Percentiles rank a stretch among this genome's conserved stretches.
Evolutionary conservation across 1,284 basidiomycete species (phyloP).

Genomic region (Melampsora medusae): DNA sequence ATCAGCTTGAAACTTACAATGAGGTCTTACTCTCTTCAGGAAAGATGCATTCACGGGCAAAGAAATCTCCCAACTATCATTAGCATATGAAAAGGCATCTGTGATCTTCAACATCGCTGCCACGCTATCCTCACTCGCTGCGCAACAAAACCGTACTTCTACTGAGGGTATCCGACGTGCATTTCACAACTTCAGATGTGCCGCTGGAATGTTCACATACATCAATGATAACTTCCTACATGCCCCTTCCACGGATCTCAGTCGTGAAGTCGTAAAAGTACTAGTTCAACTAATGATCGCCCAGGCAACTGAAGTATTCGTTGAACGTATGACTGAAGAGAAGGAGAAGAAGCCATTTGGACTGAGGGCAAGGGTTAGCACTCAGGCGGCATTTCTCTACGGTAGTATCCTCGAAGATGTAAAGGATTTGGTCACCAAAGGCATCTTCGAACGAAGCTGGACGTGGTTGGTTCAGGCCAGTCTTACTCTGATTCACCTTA

Average conservation of each 20-base stretch:
- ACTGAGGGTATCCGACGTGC: slow-evolving; percentile 93
- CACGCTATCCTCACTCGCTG: slow-evolving; percentile 84
- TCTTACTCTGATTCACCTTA: slow-evolving; percentile 10
- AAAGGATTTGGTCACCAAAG: slow-evolving; percentile 92
- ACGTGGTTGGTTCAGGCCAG: slow-evolving; percentile 74
- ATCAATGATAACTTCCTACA: slow-evolving; percentile 99
- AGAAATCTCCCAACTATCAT: slow-evolving; percentile 86
- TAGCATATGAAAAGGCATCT: slow-evolving; percentile 97
- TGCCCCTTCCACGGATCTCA: slow-evolving; percentile 94
- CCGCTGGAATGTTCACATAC: slow-evolving; percentile 94
- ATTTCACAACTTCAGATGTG: slow-evolving; percentile 87
- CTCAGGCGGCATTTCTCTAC: slow-evolving; percentile 80
- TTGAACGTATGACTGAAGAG: slow-evolving; percentile 76
- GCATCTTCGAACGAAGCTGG: slow-evolving; percentile 95
- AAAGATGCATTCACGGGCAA: slow-evolving; percentile 93
- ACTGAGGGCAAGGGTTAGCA: slow-evolving; percentile 79
- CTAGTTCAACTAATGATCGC: slow-evolving; percentile 80
- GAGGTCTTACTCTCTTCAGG: slow-evolving; percentile 55
- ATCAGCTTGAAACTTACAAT: background rate
- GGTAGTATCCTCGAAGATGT: slow-evolving; percentile 76
- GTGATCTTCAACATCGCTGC: slow-evolving; percentile 95
- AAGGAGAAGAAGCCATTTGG: slow-evolving; percentile 81
- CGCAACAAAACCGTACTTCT: slow-evolving; percentile 68
- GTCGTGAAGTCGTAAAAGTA: slow-evolving; percentile 89
- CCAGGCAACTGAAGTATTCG: slow-evolving; percentile 93